Evolutionary conservation across 805 yeast species (phyloP).

Genomic region (Candida lessepsii): DNA sequence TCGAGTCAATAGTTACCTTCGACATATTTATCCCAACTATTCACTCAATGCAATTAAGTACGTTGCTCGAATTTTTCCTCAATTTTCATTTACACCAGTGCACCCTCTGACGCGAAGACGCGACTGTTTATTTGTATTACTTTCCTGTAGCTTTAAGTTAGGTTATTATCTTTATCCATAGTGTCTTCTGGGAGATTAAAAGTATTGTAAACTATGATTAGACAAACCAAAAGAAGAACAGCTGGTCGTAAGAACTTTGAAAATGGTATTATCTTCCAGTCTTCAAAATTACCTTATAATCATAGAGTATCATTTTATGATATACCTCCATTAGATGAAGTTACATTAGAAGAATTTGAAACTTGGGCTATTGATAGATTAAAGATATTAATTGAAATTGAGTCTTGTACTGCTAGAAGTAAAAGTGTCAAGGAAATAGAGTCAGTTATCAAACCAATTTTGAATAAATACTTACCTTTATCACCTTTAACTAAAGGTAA

Average conservation of each 20-base stretch:
- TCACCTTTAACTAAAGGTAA: constrained; percentile 26
- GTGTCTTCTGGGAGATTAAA: too few relatives aligned
- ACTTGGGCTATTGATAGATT: constrained; percentile 93
- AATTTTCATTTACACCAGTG: neutral
- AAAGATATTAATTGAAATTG: constrained; percentile 80
- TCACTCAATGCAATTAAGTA: neutral
- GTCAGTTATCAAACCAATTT: constrained; percentile 58
- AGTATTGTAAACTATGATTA: constrained; percentile 53
- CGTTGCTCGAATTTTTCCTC: constrained; percentile 7
- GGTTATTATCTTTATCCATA: neutral
- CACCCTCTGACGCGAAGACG: neutral
- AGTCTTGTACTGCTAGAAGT: constrained; percentile 66
- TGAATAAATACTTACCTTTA: constrained; percentile 67
- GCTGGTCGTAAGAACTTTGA: constrained; percentile 71
- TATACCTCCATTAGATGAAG: constrained; percentile 76
- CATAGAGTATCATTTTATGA: constrained; percentile 69
- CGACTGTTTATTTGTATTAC: neutral
- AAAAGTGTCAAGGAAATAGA: constrained; percentile 66
- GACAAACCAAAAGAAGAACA: constrained; percentile 72
- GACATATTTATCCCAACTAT: constrained; percentile 40
- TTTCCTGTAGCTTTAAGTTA: too few relatives aligned
- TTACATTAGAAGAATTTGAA: constrained; percentile 91
- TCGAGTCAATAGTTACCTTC: constrained; percentile 55
- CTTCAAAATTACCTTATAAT: constrained; percentile 42
- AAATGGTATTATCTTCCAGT: constrained; percentile 24